Conservation (phyloP, 2,329 filamentous ascomycete genomes). For the Cytospora mali region DNA sequence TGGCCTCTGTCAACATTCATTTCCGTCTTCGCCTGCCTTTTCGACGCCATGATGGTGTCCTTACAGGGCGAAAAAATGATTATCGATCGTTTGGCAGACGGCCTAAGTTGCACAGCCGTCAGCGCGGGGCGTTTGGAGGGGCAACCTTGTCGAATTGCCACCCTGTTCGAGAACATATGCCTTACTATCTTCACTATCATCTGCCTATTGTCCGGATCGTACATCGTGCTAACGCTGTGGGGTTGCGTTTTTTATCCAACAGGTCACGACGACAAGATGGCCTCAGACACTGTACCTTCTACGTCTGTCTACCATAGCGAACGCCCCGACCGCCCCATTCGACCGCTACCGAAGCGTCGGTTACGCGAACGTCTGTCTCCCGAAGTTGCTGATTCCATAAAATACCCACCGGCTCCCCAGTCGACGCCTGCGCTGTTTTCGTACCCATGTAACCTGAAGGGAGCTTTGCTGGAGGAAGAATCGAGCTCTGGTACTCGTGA, state of each 20-base stretch:
- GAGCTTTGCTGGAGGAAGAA: constrained; percentile 41
- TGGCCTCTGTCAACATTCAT: background rate
- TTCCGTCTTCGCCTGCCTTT: background rate
- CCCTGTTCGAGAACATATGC: constrained; percentile 3
- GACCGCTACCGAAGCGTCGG: constrained; percentile 85
- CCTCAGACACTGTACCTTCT: constrained; percentile 75
- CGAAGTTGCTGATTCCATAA: constrained; percentile 79
- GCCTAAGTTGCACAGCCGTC: background rate
- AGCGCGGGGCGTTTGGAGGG: constrained; percentile 2
- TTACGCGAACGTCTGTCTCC: constrained; percentile 85
- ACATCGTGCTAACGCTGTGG: constrained; percentile 38
- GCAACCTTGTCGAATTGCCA: constrained; percentile 4
- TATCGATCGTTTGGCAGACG: background rate
- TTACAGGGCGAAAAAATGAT: background rate
- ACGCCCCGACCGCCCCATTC: constrained; percentile 84
- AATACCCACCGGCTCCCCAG: constrained; percentile 77
- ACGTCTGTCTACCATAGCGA: constrained; percentile 53
- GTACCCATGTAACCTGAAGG: constrained; percentile 63
- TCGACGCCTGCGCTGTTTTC: constrained; percentile 75
- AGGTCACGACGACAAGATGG: constrained; percentile 59
- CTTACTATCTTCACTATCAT: constrained; percentile 9
- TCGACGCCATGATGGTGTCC: constrained; percentile 7
- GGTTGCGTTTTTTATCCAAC: constrained; percentile 30
- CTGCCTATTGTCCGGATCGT: constrained; percentile 24
- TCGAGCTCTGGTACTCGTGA: constrained; percentile 40